These are phyloP conservation scores for Rhypophila decipiens DNA, from an alignment of 495 filamentous ascomycete genomes.

Conservation along the genomic window DNA sequence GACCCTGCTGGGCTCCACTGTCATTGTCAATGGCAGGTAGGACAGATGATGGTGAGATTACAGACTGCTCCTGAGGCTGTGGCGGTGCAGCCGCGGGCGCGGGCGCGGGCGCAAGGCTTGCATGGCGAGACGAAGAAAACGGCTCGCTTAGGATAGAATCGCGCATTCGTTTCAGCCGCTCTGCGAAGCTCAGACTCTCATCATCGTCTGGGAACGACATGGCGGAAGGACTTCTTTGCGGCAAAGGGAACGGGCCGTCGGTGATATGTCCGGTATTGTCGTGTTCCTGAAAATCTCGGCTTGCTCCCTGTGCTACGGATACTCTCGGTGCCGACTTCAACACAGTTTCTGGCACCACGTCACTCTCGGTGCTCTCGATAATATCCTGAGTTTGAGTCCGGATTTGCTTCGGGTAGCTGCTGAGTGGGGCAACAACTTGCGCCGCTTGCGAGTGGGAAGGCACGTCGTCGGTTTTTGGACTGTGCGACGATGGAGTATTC, in stretches of 20 bases:
- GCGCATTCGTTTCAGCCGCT: slow-evolving; percentile 13
- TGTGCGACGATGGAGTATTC: background rate
- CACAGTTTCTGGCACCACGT: slow-evolving; percentile 15
- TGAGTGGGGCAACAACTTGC: slow-evolving; percentile 20
- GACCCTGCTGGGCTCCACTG: background rate
- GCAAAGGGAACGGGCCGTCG: no score
- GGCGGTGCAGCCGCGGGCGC: background rate
- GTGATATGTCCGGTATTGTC: background rate
- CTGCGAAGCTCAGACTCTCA: background rate
- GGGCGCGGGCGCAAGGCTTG: slow-evolving; percentile 1
- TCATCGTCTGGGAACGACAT: slow-evolving; percentile 23
- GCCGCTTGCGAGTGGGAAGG: slow-evolving; percentile 18
- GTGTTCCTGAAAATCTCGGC: background rate
- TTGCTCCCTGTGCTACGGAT: background rate
- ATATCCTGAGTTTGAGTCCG: slow-evolving; percentile 13
- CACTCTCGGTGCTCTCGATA: slow-evolving; percentile 4
- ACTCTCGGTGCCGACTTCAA: background rate
- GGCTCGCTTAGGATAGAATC: slow-evolving; percentile 4
- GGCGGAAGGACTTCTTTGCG: no score
- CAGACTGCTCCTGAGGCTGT: background rate
- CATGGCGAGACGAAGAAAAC: background rate
- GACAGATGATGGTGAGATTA: slow-evolving; percentile 9
- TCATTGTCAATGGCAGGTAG: slow-evolving; percentile 1
- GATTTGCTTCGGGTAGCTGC: slow-evolving; percentile 12
- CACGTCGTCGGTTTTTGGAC: no score